Base-by-base conservation (phyloP, 306 rosid genomes). In the Quillaja saponaria region DNA sequence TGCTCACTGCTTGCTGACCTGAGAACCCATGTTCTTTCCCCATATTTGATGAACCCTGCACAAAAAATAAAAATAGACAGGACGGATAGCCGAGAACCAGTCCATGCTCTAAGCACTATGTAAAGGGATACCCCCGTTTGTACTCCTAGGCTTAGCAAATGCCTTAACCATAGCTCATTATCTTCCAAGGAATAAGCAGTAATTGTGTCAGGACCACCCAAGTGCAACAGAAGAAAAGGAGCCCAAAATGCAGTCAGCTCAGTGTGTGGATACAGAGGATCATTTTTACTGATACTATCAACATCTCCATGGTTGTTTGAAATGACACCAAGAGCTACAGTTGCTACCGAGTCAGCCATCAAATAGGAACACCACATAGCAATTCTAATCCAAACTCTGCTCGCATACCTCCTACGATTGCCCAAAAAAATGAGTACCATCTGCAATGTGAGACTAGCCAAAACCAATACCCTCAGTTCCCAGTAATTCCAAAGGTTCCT, bases 131-230 rank as follows among this genome's bases (percentile, higher is more conserved):
- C 38, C 13, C 0, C 20, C 3, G 31, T 6, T 8, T 58, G 64
- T 0, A 20, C 37, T 0, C 19, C 37, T 3, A 58, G 12, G 11
- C 8, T 3, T 20, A 58, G 37, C n/a, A 58, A 6, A 8, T 19
- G 64, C 50, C 64, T 58, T 10, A 40, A 17, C 68, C 58, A 63
- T 0, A 63, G 47, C 35, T 63, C 57, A 2, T 63, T 63, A 33
- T 63, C 68, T 28, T 63, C 68, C 35, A 48, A 0, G 16, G 68
- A 13, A 12, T 34, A 34, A 0, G 68, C 68, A 34, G 38, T 35
- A 34, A 63, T 63, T 45, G 68, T 63, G 5, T 63, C 58, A 0
- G 48, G 68, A n/a, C 68, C 68, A 6, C 68, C 68, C 0, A 63
- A 18, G 19, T 49, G 58, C 40, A 63, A 3, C 37, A 63, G 8